A percentile compares a stretch with the other conserved stretches of the same genome.
These are phyloP conservation scores for Neurospora tetrasperma DNA, from an alignment of 495 filamentous ascomycete species.

Conservation along the genomic window DNA sequence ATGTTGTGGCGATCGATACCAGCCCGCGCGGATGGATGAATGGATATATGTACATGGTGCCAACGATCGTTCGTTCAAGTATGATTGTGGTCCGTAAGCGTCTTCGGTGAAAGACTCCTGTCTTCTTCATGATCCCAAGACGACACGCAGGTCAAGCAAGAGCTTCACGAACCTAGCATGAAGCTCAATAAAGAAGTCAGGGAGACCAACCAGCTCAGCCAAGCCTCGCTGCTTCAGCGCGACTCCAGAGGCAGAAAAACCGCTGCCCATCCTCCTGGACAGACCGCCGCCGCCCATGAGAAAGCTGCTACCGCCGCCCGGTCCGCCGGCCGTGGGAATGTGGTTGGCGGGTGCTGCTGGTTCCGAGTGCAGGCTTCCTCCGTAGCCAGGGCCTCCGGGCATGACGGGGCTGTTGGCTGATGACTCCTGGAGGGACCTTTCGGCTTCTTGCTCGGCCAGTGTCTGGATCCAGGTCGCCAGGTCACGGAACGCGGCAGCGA, in stretches of 20 bases:
- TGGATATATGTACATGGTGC: not conserved
- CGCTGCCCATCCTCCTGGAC: conserved; percentile 25
- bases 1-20: not conserved
- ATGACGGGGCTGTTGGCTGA: conserved; percentile 23
- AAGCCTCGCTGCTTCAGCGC: conserved; percentile 62
- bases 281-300: conserved; percentile 33
- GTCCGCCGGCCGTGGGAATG: not conserved
- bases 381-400: conserved; percentile 17
- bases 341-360: conserved; percentile 9
- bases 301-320: conserved; percentile 30
- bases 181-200: conserved; percentile 80
- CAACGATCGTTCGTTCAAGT: not conserved
- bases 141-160: conserved; percentile 53
- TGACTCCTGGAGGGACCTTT: conserved; percentile 35
- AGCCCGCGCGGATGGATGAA: not conserved
- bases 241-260: conserved; percentile 31
- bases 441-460: conserved; percentile 48
- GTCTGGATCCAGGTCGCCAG: conserved; percentile 63
- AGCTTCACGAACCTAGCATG: conserved; percentile 71
- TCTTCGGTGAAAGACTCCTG: not conserved
- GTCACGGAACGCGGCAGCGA: conserved; percentile 65
- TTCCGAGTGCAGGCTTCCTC: conserved; percentile 18
- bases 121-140: conserved; percentile 28
- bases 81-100: not conserved
- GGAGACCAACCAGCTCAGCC: conserved; percentile 75